A percentile compares a stretch with the other conserved stretches of the same genome.
phyloP scores from a whole-genome alignment of 78 protist species.

The Guillardia theta region DNA sequence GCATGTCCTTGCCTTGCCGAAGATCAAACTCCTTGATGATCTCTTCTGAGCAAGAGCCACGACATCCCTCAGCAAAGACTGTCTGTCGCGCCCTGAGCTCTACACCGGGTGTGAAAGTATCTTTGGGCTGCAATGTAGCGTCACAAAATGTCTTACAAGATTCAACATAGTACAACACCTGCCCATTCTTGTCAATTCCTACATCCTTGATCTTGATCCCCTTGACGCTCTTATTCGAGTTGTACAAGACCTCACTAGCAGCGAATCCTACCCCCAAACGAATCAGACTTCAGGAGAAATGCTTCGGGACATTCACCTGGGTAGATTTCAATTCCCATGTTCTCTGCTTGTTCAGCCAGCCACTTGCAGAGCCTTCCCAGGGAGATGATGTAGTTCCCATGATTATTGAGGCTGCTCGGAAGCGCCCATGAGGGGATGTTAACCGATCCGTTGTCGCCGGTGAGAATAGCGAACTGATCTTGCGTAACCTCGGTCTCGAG shows the following conservation, averaged over 20 bases:
- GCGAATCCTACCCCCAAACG: too few species aligned
- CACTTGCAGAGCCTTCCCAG: conserved; percentile 81
- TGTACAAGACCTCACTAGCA: conserved; percentile 50
- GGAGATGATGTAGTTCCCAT: conserved; percentile 92
- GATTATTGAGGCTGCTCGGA: conserved; percentile 71
- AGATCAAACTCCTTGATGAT: not conserved
- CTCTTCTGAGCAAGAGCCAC: conserved; percentile 70
- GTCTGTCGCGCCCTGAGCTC: conserved; percentile 86
- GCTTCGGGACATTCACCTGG: conserved; percentile 88
- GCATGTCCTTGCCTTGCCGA: conserved; percentile 61
- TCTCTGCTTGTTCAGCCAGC: conserved; percentile 89
- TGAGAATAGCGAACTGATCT: conserved; percentile 75
- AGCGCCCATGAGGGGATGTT: not conserved
- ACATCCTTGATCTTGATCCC: conserved; percentile 79
- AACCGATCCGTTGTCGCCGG: not conserved
- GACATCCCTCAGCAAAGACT: conserved; percentile 92
- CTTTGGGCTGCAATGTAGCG: conserved; percentile 60
- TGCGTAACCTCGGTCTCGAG: conserved; percentile 67
- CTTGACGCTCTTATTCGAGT: conserved; percentile 74
- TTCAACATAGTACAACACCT: not conserved
- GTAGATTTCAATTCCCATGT: conserved; percentile 92
- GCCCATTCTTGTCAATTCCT: conserved; percentile 81
- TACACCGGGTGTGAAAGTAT: conserved; percentile 87
- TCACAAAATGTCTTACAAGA: too few species aligned
- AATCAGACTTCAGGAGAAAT: not conserved